Evolutionary conservation across 2,329 filamentous ascomycete genomes (phyloP).

Genomic region (Colletotrichum sp.): DNA sequence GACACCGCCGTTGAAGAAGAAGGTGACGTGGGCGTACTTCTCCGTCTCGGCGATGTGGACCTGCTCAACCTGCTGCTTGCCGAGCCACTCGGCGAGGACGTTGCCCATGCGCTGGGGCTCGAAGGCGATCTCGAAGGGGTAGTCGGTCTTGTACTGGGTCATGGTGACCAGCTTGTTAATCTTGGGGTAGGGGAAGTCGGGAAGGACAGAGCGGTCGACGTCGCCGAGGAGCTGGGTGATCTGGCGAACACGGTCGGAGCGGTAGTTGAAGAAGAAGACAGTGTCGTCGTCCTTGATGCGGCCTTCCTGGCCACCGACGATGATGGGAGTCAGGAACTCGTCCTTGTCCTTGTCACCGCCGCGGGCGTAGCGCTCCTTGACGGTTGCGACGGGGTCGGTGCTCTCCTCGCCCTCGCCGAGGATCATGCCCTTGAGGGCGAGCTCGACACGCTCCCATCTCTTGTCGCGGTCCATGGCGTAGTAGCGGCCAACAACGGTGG

Average conservation of each 20-base stretch:
- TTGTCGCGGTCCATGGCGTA: conserved; percentile 99
- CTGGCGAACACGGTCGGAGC: conserved; percentile 95
- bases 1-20: conserved; percentile 99
- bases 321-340: conserved; percentile 98
- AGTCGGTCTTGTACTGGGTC: conserved; percentile 98
- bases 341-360: conserved; percentile 76
- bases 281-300: conserved; percentile 92
- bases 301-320: conserved; percentile 84
- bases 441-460: conserved; percentile 94
- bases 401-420: conserved; percentile 86
- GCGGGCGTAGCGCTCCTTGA: conserved; percentile 87
- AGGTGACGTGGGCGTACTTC: conserved; percentile 99
- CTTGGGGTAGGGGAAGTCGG: conserved; percentile 94
- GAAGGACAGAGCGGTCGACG: conserved; percentile 87
- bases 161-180: conserved; percentile 87
- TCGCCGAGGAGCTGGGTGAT: conserved; percentile 93
- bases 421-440: conserved; percentile 87
- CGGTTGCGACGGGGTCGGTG: conserved; percentile 82
- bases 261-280: conserved; percentile 99
- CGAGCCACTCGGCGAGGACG: conserved; percentile 96
- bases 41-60: conserved; percentile 98
- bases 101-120: conserved; percentile 96
- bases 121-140: conserved; percentile 91
- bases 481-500: conserved; percentile 93
- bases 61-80: conserved; percentile 87